A percentile compares a stretch with the other conserved stretches of the same genome.
phyloP scores from a whole-genome alignment of 441 rosid species.

The Arabidopsis lyrata region DNA sequence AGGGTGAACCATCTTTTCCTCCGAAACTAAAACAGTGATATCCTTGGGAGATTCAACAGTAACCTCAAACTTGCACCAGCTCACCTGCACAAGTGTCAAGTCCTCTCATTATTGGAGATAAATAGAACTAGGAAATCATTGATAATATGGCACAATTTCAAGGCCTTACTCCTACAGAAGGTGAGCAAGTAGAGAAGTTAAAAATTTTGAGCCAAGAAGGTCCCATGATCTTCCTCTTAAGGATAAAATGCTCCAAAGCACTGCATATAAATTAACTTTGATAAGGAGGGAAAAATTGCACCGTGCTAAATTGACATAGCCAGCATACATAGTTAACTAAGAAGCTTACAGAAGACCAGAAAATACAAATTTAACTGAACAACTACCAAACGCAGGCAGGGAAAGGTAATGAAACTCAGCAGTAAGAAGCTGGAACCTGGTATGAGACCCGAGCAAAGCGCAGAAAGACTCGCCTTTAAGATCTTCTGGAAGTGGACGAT shows the following conservation, averaged over 20 bases:
- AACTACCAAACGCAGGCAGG: conserved; percentile 21
- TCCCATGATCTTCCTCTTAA: conserved; percentile 89
- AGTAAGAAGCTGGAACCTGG: conserved; percentile 64
- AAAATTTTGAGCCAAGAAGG: conserved; percentile 94
- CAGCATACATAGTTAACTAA: conserved; percentile 7
- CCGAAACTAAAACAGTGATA: conserved; percentile 59
- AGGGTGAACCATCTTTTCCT: conserved; percentile 65
- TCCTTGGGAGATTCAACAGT: conserved; percentile 73
- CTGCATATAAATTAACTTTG: conserved; percentile 55
- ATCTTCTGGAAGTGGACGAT: conserved; percentile 91
- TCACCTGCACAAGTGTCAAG: conserved; percentile 65
- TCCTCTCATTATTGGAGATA: conserved; percentile 38
- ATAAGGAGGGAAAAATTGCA: conserved; percentile 14
- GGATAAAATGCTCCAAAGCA: conserved; percentile 94
- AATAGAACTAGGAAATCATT: conserved; percentile 14
- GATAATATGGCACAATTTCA: conserved; percentile 16
- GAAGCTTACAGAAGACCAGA: conserved; percentile 17
- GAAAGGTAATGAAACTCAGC: conserved; percentile 34
- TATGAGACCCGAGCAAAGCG: conserved; percentile 86
- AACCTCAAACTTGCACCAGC: conserved; percentile 99
- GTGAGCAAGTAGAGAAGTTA: conserved; percentile 69
- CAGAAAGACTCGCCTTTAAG: conserved; percentile 80
- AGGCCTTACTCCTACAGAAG: conserved; percentile 77
- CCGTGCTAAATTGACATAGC: conserved; percentile 10
- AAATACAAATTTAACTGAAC: conserved; percentile 27